Conservation (phyloP, 2,329 filamentous ascomycete species). For the Trichoderma sp. region DNA sequence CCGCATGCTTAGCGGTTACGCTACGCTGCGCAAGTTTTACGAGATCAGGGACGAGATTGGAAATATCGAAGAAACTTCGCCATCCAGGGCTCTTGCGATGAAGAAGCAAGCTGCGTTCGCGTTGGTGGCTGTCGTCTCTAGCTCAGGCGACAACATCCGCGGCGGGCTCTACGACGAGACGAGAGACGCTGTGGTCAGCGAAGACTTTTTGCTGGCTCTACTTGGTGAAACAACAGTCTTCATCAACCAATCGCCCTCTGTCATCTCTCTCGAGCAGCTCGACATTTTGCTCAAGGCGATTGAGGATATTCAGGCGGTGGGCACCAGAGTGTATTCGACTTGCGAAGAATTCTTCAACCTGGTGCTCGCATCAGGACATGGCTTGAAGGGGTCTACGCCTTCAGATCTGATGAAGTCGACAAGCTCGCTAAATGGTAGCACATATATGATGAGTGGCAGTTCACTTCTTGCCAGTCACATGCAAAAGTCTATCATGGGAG, state of each 20-base stretch:
- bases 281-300: constrained; percentile 75
- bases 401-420: constrained; percentile 65
- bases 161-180: constrained; percentile 85
- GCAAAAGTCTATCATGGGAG: constrained; percentile 60
- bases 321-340: constrained; percentile 70
- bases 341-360: constrained; percentile 80
- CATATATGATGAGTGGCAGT: constrained; percentile 73
- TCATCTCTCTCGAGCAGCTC: constrained; percentile 73
- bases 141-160: constrained; percentile 86
- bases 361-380: constrained; percentile 71
- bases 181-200: constrained; percentile 80
- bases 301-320: constrained; percentile 78
- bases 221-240: constrained; percentile 84
- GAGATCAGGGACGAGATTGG: constrained; percentile 70
- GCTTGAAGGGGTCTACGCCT: constrained; percentile 64
- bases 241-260: constrained; percentile 58
- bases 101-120: constrained; percentile 73
- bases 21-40: constrained; percentile 87
- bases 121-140: constrained; percentile 80
- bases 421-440: constrained; percentile 58
- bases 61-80: constrained; percentile 37
- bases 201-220: constrained; percentile 82
- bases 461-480: constrained; percentile 69
- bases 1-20: constrained; percentile 87
- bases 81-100: constrained; percentile 56